Evolutionary conservation across 768 basidiomycete genomes (phyloP).

Genomic region (Inosperma sp.): DNA sequence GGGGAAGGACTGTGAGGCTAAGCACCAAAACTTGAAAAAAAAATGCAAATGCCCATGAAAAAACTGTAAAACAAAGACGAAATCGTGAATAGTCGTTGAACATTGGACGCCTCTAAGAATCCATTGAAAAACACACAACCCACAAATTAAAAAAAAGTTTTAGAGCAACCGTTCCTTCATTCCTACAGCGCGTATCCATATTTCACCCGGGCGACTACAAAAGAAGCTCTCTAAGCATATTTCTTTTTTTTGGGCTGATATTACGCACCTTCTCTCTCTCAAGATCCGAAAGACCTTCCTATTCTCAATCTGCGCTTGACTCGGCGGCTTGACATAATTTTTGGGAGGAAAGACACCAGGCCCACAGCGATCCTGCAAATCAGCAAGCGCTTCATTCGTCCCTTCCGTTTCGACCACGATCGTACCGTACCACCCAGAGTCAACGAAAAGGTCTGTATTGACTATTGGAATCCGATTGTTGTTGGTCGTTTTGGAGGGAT

Average conservation of each 20-base stretch:
- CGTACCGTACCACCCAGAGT: constrained; percentile 79
- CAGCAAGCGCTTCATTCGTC: constrained; percentile 78
- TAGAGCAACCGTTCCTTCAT: constrained; percentile 34
- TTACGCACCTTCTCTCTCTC: constrained; percentile 62
- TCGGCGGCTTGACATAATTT: constrained; percentile 38
- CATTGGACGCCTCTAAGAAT: too few species aligned
- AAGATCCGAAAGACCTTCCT: constrained; percentile 58
- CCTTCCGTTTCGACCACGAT: constrained; percentile 84
- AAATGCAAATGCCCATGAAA: too few species aligned
- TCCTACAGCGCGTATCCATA: constrained; percentile 66
- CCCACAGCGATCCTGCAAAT: constrained; percentile 71
- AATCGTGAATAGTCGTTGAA: too few species aligned
- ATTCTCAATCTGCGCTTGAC: constrained; percentile 36
- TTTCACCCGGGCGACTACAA: constrained; percentile 65
- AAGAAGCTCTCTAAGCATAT: constrained; percentile 3
- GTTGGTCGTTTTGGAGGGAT: too few species aligned
- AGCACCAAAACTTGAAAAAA: too few species aligned
- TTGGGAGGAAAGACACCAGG: constrained; percentile 62
- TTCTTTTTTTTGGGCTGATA: constrained; percentile 21
- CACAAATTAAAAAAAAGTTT: background rate
- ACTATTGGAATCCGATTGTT: too few species aligned
- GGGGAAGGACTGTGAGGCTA: too few species aligned
- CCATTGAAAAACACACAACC: background rate
- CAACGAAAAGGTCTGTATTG: constrained; percentile 55
- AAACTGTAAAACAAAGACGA: too few species aligned